These are phyloP conservation scores for Firmiana major DNA, from an alignment of 345 rosid genomes.

Conservation along the genomic window DNA sequence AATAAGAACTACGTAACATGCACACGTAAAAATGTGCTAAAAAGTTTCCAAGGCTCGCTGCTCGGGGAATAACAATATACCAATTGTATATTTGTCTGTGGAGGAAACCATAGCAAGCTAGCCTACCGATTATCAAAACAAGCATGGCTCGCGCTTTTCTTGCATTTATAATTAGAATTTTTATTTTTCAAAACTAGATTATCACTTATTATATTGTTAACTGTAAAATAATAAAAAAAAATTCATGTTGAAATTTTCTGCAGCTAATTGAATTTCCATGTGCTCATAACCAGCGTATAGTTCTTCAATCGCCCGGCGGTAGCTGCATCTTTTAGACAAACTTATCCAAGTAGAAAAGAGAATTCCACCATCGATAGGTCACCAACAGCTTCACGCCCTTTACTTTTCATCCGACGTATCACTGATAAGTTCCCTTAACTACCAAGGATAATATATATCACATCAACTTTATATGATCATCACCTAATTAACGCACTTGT, in stretches of 20 bases:
- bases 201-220: neutral
- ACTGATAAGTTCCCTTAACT: neutral
- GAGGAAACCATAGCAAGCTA: neutral
- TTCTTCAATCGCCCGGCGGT: neutral
- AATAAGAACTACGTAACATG: neutral
- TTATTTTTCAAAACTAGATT: neutral
- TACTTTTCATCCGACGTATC: neutral
- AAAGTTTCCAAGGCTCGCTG: neutral
- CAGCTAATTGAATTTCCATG: neutral
- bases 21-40: neutral
- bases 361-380: neutral
- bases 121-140: neutral
- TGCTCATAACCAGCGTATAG: neutral
- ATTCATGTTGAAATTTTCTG: slow-evolving; percentile 6
- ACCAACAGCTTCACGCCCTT: neutral
- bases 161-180: too few species aligned
- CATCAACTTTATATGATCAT: neutral
- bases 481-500: slow-evolving; percentile 5
- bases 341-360: neutral
- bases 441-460: neutral
- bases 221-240: too few species aligned
- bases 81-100: neutral
- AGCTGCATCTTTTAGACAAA: neutral
- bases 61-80: neutral
- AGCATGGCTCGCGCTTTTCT: neutral